These are phyloP conservation scores for Populus tomentosa DNA, from an alignment of 441 rosid species.

Conservation along the genomic window DNA sequence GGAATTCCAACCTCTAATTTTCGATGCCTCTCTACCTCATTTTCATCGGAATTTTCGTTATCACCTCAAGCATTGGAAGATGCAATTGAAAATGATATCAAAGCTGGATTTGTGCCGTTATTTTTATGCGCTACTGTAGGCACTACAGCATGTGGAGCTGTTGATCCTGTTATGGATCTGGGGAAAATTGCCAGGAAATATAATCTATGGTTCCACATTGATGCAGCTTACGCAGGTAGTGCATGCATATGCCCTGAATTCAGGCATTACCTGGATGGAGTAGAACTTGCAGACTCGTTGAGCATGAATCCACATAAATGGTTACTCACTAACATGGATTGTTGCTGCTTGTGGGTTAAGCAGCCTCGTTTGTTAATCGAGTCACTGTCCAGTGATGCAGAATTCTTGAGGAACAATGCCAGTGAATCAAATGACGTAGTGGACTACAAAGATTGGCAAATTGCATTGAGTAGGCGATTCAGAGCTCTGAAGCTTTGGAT, in stretches of 20 bases:
- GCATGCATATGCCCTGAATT: constrained; percentile 32
- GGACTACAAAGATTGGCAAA: constrained; percentile 35
- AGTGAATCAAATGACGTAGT: constrained; percentile 9
- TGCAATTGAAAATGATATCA: constrained; percentile 10
- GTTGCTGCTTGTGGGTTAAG: constrained; percentile 33
- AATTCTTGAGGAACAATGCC: constrained; percentile 15
- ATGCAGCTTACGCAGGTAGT: constrained; percentile 30
- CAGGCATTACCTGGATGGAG: constrained; percentile 25
- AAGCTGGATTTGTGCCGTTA: constrained; percentile 21
- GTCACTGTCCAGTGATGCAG: constrained; percentile 17
- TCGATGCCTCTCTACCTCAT: constrained; percentile 9
- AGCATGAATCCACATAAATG: constrained; percentile 36
- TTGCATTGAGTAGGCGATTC: constrained; percentile 27
- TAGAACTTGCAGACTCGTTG: constrained; percentile 28
- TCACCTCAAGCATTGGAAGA: constrained; percentile 2
- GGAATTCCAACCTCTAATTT: constrained; percentile 27
- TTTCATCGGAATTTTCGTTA: constrained; percentile 14
- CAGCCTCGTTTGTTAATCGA: constrained; percentile 13
- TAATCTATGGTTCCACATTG: constrained; percentile 31
- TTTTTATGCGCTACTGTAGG: constrained; percentile 12
- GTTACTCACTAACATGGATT: constrained; percentile 31
- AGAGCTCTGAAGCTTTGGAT: constrained; percentile 33
- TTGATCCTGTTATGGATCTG: constrained; percentile 28
- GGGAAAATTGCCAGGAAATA: constrained; percentile 19
- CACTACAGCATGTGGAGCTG: constrained; percentile 28